phyloP scores from a whole-genome alignment of 2,329 filamentous ascomycete genomes.

The Ilyonectria sp. region DNA sequence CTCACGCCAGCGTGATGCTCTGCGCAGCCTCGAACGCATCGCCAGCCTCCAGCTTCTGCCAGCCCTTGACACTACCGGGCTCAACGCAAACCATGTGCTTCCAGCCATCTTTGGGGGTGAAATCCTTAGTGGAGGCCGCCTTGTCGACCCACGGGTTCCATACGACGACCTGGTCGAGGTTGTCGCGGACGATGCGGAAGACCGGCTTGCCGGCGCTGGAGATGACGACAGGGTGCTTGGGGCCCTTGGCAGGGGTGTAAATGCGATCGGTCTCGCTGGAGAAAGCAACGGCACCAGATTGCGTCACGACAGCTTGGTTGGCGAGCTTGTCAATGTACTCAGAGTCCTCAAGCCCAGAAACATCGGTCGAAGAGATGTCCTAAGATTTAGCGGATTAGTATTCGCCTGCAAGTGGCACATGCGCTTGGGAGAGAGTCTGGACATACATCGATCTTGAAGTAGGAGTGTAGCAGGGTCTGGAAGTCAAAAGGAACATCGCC shows the following conservation, averaged over 20 bases:
- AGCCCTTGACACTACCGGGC: constrained; percentile 85
- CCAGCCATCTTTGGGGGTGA: constrained; percentile 89
- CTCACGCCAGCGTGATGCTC: constrained; percentile 62
- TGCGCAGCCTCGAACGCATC: constrained; percentile 76
- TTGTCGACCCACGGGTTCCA: constrained; percentile 98
- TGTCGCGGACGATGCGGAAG: constrained; percentile 86
- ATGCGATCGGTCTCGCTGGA: constrained; percentile 88
- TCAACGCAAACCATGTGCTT: constrained; percentile 96
- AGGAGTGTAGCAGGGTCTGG: constrained; percentile 92
- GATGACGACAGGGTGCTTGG: constrained; percentile 72
- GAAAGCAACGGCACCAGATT: constrained; percentile 77
- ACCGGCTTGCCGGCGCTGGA: constrained; percentile 73
- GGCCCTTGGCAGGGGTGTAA: constrained; percentile 80
- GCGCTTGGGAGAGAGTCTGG: no score
- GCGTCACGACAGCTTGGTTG: constrained; percentile 74
- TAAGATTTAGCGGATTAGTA: constrained; percentile 53
- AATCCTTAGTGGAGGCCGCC: constrained; percentile 86
- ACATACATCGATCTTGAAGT: constrained; percentile 84
- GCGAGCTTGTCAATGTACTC: constrained; percentile 89
- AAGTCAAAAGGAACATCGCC: constrained; percentile 88
- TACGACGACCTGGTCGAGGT: constrained; percentile 88
- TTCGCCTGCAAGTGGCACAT: neutral
- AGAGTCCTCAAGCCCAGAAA: constrained; percentile 83
- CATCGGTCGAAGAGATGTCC: constrained; percentile 82
- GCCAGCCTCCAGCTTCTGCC: constrained; percentile 88